Percentiles rank a stretch among this genome's conserved stretches.
phyloP scores from a whole-genome alignment of 805 yeast genomes.

The Saccharomycopsis babjevae region DNA sequence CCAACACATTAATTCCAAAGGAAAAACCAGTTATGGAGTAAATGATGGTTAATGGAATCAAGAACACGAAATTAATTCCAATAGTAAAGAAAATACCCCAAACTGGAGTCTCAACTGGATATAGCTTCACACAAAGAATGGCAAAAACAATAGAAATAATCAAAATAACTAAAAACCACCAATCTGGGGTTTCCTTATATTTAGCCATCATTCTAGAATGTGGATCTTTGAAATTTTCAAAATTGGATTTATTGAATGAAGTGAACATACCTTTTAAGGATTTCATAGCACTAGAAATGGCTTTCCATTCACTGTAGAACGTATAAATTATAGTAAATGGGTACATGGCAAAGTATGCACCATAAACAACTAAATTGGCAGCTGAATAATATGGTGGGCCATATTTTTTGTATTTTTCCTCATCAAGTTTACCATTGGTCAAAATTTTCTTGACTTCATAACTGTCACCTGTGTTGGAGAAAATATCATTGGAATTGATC shows the following conservation, averaged over 20 bases:
- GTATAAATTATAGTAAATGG: slow-evolving; percentile 47
- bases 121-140: slow-evolving; percentile 36
- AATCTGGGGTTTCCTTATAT: slow-evolving; percentile 54
- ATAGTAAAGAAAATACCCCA: slow-evolving; percentile 49
- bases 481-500: slow-evolving; percentile 40
- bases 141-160: slow-evolving; percentile 35
- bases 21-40: slow-evolving; percentile 38
- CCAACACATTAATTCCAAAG: slow-evolving; percentile 42
- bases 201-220: slow-evolving; percentile 46
- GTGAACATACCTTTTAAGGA: slow-evolving; percentile 27
- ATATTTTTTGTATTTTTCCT: slow-evolving; percentile 36
- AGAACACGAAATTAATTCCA: slow-evolving; percentile 39
- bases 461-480: slow-evolving; percentile 39
- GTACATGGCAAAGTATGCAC: slow-evolving; percentile 45
- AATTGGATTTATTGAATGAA: slow-evolving; percentile 18
- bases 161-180: slow-evolving; percentile 40
- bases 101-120: slow-evolving; percentile 43
- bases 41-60: slow-evolving; percentile 42
- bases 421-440: slow-evolving; percentile 36
- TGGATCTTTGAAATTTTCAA: slow-evolving; percentile 35
- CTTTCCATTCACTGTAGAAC: slow-evolving; percentile 34
- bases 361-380: slow-evolving; percentile 48
- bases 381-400: slow-evolving; percentile 63
- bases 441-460: slow-evolving; percentile 40
- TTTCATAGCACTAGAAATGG: slow-evolving; percentile 31